Evolutionary conservation across 768 basidiomycete species (phyloP), one percentile per base, ranked within the genome.

Genomic region (Suillus lakei): DNA sequence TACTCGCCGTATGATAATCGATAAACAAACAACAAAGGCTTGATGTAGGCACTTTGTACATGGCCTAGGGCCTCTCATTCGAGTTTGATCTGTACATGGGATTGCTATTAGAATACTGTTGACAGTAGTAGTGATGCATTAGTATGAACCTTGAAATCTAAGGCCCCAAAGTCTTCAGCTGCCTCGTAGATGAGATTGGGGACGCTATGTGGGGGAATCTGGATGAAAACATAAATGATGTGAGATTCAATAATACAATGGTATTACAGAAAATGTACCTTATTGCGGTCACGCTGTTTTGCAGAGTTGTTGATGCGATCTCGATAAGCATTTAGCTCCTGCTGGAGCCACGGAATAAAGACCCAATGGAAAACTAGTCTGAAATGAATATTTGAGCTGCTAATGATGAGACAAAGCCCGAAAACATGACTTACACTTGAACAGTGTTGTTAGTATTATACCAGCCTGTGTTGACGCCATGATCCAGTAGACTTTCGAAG

Each of bases 351-450:
- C 2, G 55, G 65, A 3, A 66, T 66, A 3, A 76, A 72, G 1
- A 84, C 41, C 78, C 78, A 84, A 0, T 72, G 74, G 53, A 84
- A 84, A 0, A 82, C 64, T 23, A 81, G 46, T 48, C 46, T 48
- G 46, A 48, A 34, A 26, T 3, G 3, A 48, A 48, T 0, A 48
- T 48, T 13, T 48, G 46, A 48, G 46, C 46, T 67, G 0, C 81
- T 83, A 55, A 18, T 7, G 28, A 36, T 41, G 43, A 28, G 23
- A 39, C 53, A 12, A 61, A 32, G n/a, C 18, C 68, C 1, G 21
- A 41, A 30, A 13, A 46, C 38, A n/a, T 2, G 43, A 69, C 69
- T 18, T 61, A 77, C 78, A 58, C 38, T 15, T 79, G 69, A 0
- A 80, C 34, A 0, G 68, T 67, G 15, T 77, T 68, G n/a, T 66